Evolutionary conservation across 768 basidiomycete species (phyloP).

Genomic region (Imleria badia): DNA sequence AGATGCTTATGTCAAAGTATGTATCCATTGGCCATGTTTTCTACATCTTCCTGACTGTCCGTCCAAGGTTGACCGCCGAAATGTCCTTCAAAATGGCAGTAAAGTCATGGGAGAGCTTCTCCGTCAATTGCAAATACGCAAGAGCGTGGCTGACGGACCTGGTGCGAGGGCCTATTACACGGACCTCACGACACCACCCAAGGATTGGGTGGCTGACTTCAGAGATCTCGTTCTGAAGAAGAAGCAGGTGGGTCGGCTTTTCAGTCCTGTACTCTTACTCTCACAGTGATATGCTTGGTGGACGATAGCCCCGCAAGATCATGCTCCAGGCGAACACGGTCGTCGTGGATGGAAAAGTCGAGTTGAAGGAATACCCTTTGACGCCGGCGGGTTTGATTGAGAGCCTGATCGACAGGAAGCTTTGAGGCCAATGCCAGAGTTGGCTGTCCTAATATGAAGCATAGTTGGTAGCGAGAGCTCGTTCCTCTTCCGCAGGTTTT

Average conservation of each 20-base stretch:
- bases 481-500: too few species aligned
- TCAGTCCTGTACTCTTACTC: neutral
- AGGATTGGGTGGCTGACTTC: conserved; percentile 73
- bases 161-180: conserved; percentile 81
- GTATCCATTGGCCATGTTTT: conserved; percentile 19
- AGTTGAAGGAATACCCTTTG: conserved; percentile 77
- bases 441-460: too few species aligned
- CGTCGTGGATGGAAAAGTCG: conserved; percentile 62
- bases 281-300: neutral
- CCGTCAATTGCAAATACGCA: conserved; percentile 78
- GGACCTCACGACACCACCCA: conserved; percentile 70
- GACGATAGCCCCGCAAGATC: conserved; percentile 70
- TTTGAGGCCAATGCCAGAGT: conserved; percentile 32
- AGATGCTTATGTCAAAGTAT: conserved; percentile 68
- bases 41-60: neutral
- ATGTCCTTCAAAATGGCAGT: conserved; percentile 64
- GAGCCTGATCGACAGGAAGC: conserved; percentile 73
- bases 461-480: too few species aligned
- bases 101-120: conserved; percentile 72
- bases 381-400: conserved; percentile 74
- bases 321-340: conserved; percentile 84
- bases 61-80: conserved; percentile 65
- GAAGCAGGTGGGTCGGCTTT: conserved; percentile 57
- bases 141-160: conserved; percentile 80
- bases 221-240: conserved; percentile 76